A percentile compares a stretch with the other conserved stretches of the same genome.
phyloP scores from a whole-genome alignment of 1,284 basidiomycete species.

The Ceratobasidium sp. region DNA sequence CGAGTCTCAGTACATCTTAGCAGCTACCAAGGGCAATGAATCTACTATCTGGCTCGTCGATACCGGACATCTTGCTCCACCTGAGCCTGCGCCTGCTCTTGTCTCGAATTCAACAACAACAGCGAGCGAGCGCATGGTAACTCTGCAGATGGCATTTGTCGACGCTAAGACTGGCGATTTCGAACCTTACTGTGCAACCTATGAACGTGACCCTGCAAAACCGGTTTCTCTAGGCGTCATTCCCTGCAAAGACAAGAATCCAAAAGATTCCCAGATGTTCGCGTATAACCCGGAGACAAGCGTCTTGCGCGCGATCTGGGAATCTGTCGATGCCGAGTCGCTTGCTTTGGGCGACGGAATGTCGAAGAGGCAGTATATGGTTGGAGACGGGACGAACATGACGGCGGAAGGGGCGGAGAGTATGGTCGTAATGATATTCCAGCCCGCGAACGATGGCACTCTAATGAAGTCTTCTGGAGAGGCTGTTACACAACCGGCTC shows the following conservation, averaged over 20 bases:
- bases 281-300: conserved; percentile 17
- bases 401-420: conserved; percentile 29
- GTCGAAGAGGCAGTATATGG: conserved; percentile 36
- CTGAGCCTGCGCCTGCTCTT: neutral
- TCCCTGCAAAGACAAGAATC: conserved; percentile 22
- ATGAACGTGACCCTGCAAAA: conserved; percentile 10
- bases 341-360: neutral
- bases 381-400: neutral
- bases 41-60: conserved; percentile 39
- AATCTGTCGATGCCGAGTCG: neutral
- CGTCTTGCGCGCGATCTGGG: conserved; percentile 26
- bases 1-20: conserved; percentile 17
- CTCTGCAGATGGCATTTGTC: conserved; percentile 40
- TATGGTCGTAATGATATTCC: conserved; percentile 31
- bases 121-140: conserved; percentile 21
- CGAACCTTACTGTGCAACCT: conserved; percentile 38
- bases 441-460: neutral
- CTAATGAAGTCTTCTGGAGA: neutral
- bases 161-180: conserved; percentile 32
- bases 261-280: conserved; percentile 25
- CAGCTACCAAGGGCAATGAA: conserved; percentile 10
- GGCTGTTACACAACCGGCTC: neutral
- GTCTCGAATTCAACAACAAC: neutral
- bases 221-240: conserved; percentile 24
- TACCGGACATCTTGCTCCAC: conserved; percentile 11